Conservation (phyloP, 371 early-diverging fungal genomes). For the Circinella minor region DNA sequence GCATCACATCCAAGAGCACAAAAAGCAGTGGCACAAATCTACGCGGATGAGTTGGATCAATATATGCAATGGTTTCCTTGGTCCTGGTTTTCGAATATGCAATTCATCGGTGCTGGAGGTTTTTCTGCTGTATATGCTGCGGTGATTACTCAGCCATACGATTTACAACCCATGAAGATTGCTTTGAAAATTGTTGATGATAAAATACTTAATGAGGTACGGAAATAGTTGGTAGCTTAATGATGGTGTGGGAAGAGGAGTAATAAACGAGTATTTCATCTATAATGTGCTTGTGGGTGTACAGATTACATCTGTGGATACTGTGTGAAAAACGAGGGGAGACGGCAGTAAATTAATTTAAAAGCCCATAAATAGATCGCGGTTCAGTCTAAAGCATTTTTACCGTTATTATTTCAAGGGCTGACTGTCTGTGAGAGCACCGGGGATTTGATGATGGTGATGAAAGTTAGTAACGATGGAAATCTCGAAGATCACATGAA, state of each 20-base stretch:
- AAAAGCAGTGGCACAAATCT: slow-evolving; percentile 46
- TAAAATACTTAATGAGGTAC: slow-evolving; percentile 51
- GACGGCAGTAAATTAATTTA: no score
- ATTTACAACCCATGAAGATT: slow-evolving; percentile 38
- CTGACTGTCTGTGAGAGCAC: slow-evolving; percentile 55
- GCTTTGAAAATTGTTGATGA: slow-evolving; percentile 54
- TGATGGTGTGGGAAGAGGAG: not conserved
- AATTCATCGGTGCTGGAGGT: slow-evolving; percentile 54
- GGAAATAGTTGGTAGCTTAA: not conserved
- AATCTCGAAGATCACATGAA: slow-evolving; percentile 55
- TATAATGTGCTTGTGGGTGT: not conserved
- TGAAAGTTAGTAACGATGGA: slow-evolving; percentile 51
- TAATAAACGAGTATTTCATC: no score
- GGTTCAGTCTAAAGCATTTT: slow-evolving; percentile 51
- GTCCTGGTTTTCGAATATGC: slow-evolving; percentile 54
- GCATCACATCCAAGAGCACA: slow-evolving; percentile 37
- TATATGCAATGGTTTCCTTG: slow-evolving; percentile 59
- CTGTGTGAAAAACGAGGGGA: not conserved
- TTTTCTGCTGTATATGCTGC: slow-evolving; percentile 55
- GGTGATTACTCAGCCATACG: slow-evolving; percentile 39
- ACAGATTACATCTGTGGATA: not conserved
- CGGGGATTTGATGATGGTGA: slow-evolving; percentile 57
- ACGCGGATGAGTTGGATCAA: slow-evolving; percentile 33
- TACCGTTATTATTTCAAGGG: slow-evolving; percentile 50
- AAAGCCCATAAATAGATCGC: slow-evolving; percentile 31